Conservation (phyloP, 2,329 filamentous ascomycete genomes). For the Pezicula rhizophila region DNA sequence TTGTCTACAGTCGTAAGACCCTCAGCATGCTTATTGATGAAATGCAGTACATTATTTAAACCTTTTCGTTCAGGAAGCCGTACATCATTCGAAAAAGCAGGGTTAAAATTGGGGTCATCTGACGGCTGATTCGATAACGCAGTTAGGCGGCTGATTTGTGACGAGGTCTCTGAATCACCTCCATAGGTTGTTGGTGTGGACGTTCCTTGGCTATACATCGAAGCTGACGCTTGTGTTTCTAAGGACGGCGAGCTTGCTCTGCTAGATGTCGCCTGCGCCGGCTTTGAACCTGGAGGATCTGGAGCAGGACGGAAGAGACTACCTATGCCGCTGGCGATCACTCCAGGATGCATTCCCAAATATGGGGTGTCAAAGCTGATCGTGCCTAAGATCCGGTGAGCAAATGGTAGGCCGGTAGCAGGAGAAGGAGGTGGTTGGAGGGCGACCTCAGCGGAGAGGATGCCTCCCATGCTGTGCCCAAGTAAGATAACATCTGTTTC, state of each 20-base stretch:
- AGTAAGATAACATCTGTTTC: slow-evolving; percentile 75
- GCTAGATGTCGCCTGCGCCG: slow-evolving; percentile 8
- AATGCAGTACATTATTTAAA: slow-evolving; percentile 64
- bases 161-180: slow-evolving; percentile 13
- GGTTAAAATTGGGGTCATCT: slow-evolving; percentile 65
- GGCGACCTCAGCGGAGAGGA: slow-evolving; percentile 74
- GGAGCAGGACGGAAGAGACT: slow-evolving; percentile 61
- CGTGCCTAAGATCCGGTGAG: slow-evolving; percentile 72
- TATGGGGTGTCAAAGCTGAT: slow-evolving; percentile 83
- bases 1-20: slow-evolving; percentile 38
- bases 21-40: slow-evolving; percentile 75
- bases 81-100: slow-evolving; percentile 69
- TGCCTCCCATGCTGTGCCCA: slow-evolving; percentile 85
- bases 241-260: slow-evolving; percentile 14
- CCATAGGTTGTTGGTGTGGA: slow-evolving; percentile 10
- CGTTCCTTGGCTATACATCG: slow-evolving; percentile 4
- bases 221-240: slow-evolving; percentile 10
- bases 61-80: slow-evolving; percentile 63
- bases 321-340: slow-evolving; percentile 73
- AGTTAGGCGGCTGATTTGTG: slow-evolving; percentile 19
- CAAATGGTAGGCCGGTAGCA: slow-evolving; percentile 38
- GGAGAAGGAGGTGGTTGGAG: slow-evolving; percentile 40
- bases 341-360: slow-evolving; percentile 81
- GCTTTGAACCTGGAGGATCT: slow-evolving; percentile 23
- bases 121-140: slow-evolving; percentile 16